Percentiles rank a stretch among this genome's conserved stretches.
phyloP scores from a whole-genome alignment of 805 yeast genomes.

The Teunomyces atbi region DNA sequence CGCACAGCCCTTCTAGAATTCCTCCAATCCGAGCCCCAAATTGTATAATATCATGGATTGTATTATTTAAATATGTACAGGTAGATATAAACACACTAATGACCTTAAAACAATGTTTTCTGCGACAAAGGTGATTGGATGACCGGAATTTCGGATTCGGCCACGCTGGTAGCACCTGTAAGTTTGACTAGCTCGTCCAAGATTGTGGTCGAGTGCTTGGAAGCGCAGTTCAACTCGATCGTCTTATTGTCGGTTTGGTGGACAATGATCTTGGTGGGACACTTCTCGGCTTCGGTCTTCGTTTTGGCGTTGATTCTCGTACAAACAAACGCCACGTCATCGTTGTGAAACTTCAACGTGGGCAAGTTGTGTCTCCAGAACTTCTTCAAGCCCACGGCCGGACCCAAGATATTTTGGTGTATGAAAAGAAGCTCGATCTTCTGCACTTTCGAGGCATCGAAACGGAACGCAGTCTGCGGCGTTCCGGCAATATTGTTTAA shows the following conservation, averaged over 20 bases:
- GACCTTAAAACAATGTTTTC: not conserved
- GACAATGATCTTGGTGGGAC: slow-evolving; percentile 48
- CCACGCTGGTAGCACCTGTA: slow-evolving; percentile 45
- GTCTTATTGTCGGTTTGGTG: slow-evolving; percentile 34
- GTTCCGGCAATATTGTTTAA: slow-evolving; percentile 53
- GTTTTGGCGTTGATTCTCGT: slow-evolving; percentile 47
- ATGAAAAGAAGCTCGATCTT: slow-evolving; percentile 52
- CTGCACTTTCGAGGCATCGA: slow-evolving; percentile 21
- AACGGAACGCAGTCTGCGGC: slow-evolving; percentile 35
- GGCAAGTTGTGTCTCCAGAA: slow-evolving; percentile 79
- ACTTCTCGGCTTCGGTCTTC: slow-evolving; percentile 40
- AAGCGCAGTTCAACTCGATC: slow-evolving; percentile 52
- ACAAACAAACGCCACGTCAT: slow-evolving; percentile 61
- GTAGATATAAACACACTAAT: slow-evolving; percentile 4
- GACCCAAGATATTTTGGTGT: slow-evolving; percentile 39
- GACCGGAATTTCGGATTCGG: slow-evolving; percentile 7
- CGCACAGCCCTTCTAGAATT: slow-evolving; percentile 61
- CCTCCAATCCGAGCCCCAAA: slow-evolving; percentile 31
- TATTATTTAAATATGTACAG: slow-evolving; percentile 12
- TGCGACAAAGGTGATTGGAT: slow-evolving; percentile 2
- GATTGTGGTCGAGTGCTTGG: slow-evolving; percentile 50
- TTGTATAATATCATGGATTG: slow-evolving; percentile 4
- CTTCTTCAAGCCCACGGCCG: slow-evolving; percentile 66
- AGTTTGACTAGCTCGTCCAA: slow-evolving; percentile 52
- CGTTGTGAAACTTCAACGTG: slow-evolving; percentile 79